These are phyloP conservation scores for Alternaria infectoria DNA, from an alignment of 2,329 filamentous ascomycete species.

Conservation along the genomic window DNA sequence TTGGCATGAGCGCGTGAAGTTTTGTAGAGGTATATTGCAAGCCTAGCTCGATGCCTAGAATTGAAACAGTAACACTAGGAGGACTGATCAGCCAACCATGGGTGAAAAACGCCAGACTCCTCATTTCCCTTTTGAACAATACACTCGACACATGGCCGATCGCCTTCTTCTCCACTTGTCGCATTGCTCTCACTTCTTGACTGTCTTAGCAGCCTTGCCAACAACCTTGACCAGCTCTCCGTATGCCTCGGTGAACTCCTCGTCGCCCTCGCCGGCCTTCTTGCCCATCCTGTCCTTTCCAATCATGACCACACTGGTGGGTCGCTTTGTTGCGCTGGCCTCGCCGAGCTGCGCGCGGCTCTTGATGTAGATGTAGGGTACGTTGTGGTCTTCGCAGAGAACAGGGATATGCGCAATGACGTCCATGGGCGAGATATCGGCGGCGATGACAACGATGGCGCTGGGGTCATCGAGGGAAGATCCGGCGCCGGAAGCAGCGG, in stretches of 20 bases:
- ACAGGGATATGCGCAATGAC: slow-evolving; percentile 98
- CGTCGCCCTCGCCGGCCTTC: slow-evolving; percentile 55
- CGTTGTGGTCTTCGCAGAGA: slow-evolving; percentile 96
- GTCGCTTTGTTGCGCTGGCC: slow-evolving; percentile 92
- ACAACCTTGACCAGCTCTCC: slow-evolving; percentile 65
- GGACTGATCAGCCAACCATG: slow-evolving; percentile 1
- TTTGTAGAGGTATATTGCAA: slow-evolving; percentile 1
- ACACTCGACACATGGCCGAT: slow-evolving; percentile 15
- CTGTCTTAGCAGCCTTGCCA: slow-evolving; percentile 63
- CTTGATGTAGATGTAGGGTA: slow-evolving; percentile 94
- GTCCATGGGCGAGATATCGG: slow-evolving; percentile 97
- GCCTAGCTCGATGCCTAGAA: background rate
- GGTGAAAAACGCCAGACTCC: slow-evolving; percentile 23
- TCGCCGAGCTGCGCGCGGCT: slow-evolving; percentile 92
- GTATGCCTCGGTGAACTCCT: slow-evolving; percentile 60
- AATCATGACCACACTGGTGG: slow-evolving; percentile 94
- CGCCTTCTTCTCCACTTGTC: slow-evolving; percentile 9
- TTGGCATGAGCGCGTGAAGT: background rate
- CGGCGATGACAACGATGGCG: slow-evolving; percentile 86
- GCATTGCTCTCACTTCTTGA: slow-evolving; percentile 54
- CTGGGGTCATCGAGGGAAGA: slow-evolving; percentile 64
- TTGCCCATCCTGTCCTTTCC: slow-evolving; percentile 58
- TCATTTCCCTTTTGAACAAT: slow-evolving; percentile 25
- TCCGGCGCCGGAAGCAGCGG: slow-evolving; percentile 69
- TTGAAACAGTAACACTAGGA: slow-evolving; percentile 1